phyloP scores from a whole-genome alignment of 306 rosid genomes.

The Fagus sylvatica region DNA sequence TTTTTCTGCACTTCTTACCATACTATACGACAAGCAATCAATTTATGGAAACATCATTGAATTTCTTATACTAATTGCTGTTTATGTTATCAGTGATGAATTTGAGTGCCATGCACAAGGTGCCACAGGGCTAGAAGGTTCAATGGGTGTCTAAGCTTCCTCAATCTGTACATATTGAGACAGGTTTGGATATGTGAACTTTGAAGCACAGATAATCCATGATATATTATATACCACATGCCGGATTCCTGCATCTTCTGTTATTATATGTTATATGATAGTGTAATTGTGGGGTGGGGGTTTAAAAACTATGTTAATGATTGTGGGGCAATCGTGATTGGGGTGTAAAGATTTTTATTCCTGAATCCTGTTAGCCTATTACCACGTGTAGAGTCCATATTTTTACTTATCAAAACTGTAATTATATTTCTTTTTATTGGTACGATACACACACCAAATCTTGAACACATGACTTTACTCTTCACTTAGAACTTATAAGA shows the following conservation, averaged over 20 bases:
- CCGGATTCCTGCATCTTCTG: background rate
- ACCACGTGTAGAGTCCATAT: background rate
- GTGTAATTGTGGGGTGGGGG: background rate
- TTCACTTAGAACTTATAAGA: no score
- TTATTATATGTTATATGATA: background rate
- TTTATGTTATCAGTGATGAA: conserved; percentile 4
- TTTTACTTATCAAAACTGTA: background rate
- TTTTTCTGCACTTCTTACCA: no score
- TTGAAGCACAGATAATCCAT: background rate
- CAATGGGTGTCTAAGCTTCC: background rate
- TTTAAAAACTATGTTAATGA: background rate
- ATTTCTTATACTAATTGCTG: background rate
- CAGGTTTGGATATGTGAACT: background rate
- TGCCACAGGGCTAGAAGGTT: conserved; percentile 1
- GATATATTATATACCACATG: background rate
- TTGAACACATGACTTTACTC: no score
- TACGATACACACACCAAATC: no score
- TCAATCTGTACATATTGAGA: background rate
- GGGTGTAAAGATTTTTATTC: background rate
- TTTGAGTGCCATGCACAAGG: background rate
- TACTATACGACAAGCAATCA: no score
- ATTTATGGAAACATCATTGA: background rate
- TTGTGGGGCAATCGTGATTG: background rate
- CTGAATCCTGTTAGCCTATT: background rate
- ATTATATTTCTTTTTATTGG: background rate